Evolutionary conservation across 495 filamentous ascomycete species (phyloP).

Genomic region (Lasiosphaeria miniovina): DNA sequence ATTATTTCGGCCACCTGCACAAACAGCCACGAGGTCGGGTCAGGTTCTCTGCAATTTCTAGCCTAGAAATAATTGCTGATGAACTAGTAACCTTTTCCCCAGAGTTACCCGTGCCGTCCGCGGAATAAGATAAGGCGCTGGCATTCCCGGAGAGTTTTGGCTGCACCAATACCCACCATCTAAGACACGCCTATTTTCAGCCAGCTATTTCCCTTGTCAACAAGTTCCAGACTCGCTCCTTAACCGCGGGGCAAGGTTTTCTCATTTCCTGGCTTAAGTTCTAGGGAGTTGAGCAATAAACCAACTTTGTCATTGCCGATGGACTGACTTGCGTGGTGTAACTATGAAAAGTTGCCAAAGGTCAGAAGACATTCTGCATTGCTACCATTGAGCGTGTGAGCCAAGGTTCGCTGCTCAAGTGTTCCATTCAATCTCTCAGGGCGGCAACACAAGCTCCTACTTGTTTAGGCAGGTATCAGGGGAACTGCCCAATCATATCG

Average conservation of each 20-base stretch:
- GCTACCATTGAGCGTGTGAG: neutral
- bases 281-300: too few species aligned
- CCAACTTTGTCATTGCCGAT: too few species aligned
- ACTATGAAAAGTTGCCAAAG: neutral
- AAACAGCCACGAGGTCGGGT: neutral
- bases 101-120: neutral
- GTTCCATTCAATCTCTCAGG: neutral
- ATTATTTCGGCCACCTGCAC: neutral
- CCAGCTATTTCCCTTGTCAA: too few species aligned
- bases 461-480: slow-evolving; percentile 29
- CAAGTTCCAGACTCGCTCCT: too few species aligned
- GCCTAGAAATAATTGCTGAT: neutral
- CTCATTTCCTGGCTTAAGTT: too few species aligned
- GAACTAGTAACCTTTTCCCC: neutral
- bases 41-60: neutral
- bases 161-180: too few species aligned
- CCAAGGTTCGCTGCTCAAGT: slow-evolving; percentile 4
- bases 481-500: slow-evolving; percentile 20
- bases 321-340: neutral
- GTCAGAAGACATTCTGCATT: neutral
- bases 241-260: too few species aligned
- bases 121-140: neutral
- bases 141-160: neutral
- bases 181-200: too few species aligned
- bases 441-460: slow-evolving; percentile 14